A percentile compares a stretch with the other conserved stretches of the same genome.
phyloP scores from a whole-genome alignment of 139 green algal genomes.

The Chlorella sp. region DNA sequence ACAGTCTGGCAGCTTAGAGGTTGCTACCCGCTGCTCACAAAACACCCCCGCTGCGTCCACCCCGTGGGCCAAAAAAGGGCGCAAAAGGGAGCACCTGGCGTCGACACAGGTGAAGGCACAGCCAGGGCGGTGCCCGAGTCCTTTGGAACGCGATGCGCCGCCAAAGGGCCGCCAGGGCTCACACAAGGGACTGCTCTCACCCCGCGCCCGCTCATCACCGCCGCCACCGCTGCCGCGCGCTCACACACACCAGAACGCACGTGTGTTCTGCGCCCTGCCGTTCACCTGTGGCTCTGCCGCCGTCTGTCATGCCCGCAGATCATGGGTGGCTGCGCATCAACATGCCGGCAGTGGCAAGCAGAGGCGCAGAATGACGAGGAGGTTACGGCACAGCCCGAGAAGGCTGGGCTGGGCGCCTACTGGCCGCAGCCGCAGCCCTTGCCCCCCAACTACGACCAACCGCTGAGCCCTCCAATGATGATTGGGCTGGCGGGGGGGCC shows the following conservation, averaged over 20 bases:
- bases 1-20: too few species aligned
- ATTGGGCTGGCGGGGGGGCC: too few species aligned
- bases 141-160: not conserved
- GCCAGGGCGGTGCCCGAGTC: too few species aligned
- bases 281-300: not conserved
- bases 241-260: too few species aligned
- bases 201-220: too few species aligned
- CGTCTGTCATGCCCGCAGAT: not conserved
- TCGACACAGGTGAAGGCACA: too few species aligned
- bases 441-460: not conserved
- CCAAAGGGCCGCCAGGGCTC: not conserved
- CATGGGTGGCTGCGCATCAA: constrained; percentile 13
- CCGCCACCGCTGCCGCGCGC: too few species aligned
- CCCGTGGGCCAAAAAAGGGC: too few species aligned
- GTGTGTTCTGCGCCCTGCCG: not conserved
- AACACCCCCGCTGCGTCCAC: too few species aligned
- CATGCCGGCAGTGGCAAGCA: not conserved
- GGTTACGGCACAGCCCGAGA: constrained; percentile 19
- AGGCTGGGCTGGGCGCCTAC: constrained; percentile 5
- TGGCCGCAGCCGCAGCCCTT: not conserved
- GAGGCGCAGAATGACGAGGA: constrained; percentile 20
- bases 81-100: not conserved
- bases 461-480: too few species aligned
- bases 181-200: not conserved
- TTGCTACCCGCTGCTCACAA: too few species aligned